phyloP scores from a whole-genome alignment of 768 basidiomycete species.

The Dendrothele bispora region DNA sequence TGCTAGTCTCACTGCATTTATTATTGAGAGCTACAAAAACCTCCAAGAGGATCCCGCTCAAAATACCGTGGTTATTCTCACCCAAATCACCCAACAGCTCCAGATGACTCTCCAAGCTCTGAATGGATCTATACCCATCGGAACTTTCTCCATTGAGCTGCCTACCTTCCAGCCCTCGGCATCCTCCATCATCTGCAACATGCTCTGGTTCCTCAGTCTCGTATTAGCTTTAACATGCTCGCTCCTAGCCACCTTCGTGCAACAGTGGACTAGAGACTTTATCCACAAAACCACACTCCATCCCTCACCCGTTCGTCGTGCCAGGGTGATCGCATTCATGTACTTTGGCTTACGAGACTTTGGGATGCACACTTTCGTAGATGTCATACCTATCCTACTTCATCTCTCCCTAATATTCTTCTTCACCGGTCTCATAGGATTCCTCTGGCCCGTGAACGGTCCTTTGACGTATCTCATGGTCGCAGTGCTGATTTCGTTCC shows the following conservation, averaged over 20 bases:
- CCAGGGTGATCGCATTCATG: constrained; percentile 39
- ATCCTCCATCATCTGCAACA: constrained; percentile 37
- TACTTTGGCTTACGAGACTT: constrained; percentile 37
- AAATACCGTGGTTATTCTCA: constrained; percentile 23
- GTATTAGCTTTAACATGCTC: constrained; percentile 39
- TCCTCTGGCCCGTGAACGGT: constrained; percentile 37
- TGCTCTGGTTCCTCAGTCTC: constrained; percentile 46
- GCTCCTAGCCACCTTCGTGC: constrained; percentile 42
- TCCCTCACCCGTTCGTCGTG: constrained; percentile 34
- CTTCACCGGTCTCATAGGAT: constrained; percentile 45
- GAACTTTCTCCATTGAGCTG: constrained; percentile 7
- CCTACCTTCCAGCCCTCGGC: constrained; percentile 20
- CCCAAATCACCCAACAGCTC: constrained; percentile 30
- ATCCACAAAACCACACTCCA: constrained; percentile 30
- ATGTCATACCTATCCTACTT: constrained; percentile 43
- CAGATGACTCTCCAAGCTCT: constrained; percentile 15
- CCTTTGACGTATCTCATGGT: constrained; percentile 13
- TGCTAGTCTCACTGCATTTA: constrained; percentile 36
- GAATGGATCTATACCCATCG: neutral
- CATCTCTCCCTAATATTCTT: constrained; percentile 50
- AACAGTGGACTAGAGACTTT: constrained; percentile 47
- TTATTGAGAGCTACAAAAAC: constrained; percentile 34
- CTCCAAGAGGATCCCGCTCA: constrained; percentile 26
- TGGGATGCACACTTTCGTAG: constrained; percentile 36
- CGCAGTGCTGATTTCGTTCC: neutral